Percentiles rank a stretch among this genome's conserved stretches.
phyloP scores from a whole-genome alignment of 208 protist genomes.

The Trypanosomatidae sp. region DNA sequence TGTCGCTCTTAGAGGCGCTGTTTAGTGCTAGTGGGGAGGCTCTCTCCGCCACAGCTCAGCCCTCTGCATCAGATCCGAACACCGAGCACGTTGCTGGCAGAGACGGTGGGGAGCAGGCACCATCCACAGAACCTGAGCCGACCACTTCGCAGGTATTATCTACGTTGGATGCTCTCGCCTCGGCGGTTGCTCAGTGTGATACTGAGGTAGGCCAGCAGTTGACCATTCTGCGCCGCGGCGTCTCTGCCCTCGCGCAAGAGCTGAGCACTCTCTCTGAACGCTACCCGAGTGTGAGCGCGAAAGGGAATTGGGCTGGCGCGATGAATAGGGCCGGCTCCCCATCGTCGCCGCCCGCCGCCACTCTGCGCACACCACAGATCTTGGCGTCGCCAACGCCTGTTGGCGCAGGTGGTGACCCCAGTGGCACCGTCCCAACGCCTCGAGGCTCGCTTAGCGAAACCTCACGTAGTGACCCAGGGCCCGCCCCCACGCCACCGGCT shows the following conservation, averaged over 20 bases:
- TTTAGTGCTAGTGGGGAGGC: slow-evolving; percentile 11
- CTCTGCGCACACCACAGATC: slow-evolving; percentile 15
- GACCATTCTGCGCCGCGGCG: slow-evolving; percentile 24
- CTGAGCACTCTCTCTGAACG: slow-evolving; percentile 19
- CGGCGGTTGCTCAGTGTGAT: slow-evolving; percentile 24
- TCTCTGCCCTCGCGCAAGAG: slow-evolving; percentile 25
- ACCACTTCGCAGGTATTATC: slow-evolving; percentile 9
- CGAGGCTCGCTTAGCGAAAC: not conserved
- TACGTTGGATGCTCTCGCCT: slow-evolving; percentile 22
- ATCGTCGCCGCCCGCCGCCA: not conserved
- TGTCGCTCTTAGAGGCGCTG: slow-evolving; percentile 1
- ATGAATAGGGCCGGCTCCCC: not conserved
- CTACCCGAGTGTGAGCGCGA: slow-evolving; percentile 14
- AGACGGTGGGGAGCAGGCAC: not conserved
- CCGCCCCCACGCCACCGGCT: not conserved
- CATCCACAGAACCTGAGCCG: not conserved
- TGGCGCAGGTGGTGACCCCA: not conserved
- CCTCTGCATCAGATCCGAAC: not conserved
- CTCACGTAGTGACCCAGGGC: not conserved
- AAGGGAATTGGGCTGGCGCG: not conserved
- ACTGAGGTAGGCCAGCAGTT: slow-evolving; percentile 27
- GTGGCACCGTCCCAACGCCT: slow-evolving; percentile 1
- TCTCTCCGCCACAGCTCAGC: not conserved
- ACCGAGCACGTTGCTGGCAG: not conserved
- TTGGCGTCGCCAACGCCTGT: slow-evolving; percentile 2